Conservation (phyloP, 305 asterid species). For the Solanum hybrid region DNA sequence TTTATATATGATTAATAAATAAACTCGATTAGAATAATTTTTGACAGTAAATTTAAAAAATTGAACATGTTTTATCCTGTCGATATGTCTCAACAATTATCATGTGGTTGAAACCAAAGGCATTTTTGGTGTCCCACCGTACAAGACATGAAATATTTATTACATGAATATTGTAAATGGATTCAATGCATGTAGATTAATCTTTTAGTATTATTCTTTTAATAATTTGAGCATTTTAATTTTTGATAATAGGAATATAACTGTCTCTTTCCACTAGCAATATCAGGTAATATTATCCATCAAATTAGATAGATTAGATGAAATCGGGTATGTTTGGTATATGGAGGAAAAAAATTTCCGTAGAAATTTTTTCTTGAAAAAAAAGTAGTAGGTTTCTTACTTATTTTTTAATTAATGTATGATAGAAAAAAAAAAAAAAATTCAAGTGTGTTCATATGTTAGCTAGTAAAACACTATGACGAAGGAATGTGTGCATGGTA, state of each 20-base stretch:
- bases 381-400: neutral
- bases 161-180: neutral
- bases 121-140: neutral
- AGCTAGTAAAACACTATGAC: neutral
- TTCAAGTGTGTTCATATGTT: neutral
- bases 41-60: neutral
- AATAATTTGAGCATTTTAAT: neutral
- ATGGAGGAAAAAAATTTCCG: neutral
- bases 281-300: no score
- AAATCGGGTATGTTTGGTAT: neutral
- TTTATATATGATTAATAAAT: neutral
- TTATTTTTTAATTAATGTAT: neutral
- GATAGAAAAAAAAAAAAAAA: neutral
- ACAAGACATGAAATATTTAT: neutral
- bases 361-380: no score
- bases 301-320: neutral
- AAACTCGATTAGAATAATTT: neutral
- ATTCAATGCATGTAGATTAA: neutral
- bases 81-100: neutral
- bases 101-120: neutral
- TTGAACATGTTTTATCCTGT: neutral
- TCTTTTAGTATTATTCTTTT: neutral
- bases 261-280: neutral
- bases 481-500: neutral
- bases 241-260: neutral